Evolutionary conservation across 129 eudicot species (phyloP).

Genomic region (Logfia minima): DNA sequence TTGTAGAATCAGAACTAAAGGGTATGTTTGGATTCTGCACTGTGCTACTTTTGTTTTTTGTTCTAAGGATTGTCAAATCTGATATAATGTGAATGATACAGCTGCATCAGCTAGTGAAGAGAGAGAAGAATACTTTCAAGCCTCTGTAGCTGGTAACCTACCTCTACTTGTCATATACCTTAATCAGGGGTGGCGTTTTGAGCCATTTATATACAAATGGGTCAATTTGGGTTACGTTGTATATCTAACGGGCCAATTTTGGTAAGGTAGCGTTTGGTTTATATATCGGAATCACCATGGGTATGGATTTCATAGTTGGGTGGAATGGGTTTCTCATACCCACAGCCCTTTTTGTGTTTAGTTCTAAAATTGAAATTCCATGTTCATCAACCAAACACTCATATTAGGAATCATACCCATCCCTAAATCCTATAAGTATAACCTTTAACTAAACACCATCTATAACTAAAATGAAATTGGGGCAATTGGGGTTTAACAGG

Average conservation of each 20-base stretch:
- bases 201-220: constrained; percentile 11
- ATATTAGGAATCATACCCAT: neutral
- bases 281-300: neutral
- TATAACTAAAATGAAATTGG: neutral
- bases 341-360: neutral
- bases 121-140: constrained; percentile 69
- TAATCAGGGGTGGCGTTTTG: constrained; percentile 16
- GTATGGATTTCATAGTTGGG: neutral
- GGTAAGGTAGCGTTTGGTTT: neutral
- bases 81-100: constrained; percentile 33
- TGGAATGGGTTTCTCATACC: neutral
- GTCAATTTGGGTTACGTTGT: neutral
- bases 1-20: constrained; percentile 85
- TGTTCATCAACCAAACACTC: neutral
- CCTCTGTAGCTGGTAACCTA: constrained; percentile 67
- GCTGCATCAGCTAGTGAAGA: constrained; percentile 88
- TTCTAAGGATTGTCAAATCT: constrained; percentile 8
- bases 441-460: neutral
- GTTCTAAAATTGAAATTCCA: neutral
- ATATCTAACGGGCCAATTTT: neutral
- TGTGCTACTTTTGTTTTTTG: neutral
- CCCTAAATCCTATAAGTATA: neutral
- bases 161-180: constrained; percentile 14
- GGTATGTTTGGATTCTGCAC: constrained; percentile 45
- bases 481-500: neutral